phyloP scores from a whole-genome alignment of 345 rosid species.

The Sisymbrium altissimum region DNA sequence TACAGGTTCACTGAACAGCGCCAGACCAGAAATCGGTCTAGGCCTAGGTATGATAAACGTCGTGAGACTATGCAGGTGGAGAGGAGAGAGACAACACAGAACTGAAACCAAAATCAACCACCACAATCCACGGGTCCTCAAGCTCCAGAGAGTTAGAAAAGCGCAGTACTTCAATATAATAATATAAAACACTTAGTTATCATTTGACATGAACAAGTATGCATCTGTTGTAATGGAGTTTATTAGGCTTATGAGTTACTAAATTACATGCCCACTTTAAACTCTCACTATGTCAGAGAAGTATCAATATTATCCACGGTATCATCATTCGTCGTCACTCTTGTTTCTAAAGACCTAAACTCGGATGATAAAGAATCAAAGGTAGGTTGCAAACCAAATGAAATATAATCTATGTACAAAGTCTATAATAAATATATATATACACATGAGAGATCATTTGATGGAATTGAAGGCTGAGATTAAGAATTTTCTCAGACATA shows the following conservation, averaged over 20 bases:
- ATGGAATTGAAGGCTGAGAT: not conserved
- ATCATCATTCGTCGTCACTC: not conserved
- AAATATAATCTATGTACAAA: constrained; percentile 11
- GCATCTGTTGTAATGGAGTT: constrained; percentile 21
- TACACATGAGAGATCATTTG: not conserved
- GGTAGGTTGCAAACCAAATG: not conserved
- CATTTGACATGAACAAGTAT: not conserved
- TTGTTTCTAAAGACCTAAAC: too few relatives aligned
- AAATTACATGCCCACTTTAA: not conserved
- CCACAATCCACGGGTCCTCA: constrained; percentile 28
- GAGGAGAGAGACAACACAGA: constrained; percentile 50
- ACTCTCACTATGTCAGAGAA: not conserved
- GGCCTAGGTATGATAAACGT: constrained; percentile 67
- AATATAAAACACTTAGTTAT: not conserved
- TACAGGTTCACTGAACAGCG: constrained; percentile 60
- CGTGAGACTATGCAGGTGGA: constrained; percentile 76
- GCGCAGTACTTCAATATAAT: not conserved
- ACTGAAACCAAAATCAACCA: constrained; percentile 32
- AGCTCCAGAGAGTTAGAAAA: constrained; percentile 17
- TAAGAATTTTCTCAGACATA: not conserved
- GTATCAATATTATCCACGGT: not conserved
- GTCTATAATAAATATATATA: not conserved
- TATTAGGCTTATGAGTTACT: not conserved
- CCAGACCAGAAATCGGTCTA: constrained; percentile 51
- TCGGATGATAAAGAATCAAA: not conserved